Base-by-base conservation (phyloP, 2,329 filamentous ascomycete genomes). In the Dactylellina sp. region DNA sequence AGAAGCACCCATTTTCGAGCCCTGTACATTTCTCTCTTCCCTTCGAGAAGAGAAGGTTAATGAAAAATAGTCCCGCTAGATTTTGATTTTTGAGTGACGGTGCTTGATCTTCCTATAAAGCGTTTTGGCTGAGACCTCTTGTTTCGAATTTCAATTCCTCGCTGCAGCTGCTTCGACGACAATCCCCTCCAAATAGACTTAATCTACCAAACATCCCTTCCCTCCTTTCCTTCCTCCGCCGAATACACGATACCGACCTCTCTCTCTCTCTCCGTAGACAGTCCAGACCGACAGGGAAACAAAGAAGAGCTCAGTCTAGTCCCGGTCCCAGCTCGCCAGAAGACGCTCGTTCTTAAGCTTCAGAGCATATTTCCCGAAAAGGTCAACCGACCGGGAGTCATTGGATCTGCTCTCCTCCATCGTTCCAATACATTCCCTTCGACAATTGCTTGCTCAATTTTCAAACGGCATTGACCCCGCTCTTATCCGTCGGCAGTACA, bases 371-470 rank as follows among this genome's bases (percentile, higher is more conserved):
- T n/a, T n/a, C n/a, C n/a, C n/a, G n/a, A 14, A 18, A 5, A 35
- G 49, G 49, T 25, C 39, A 32, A 32, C 28, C 5, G 9, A 32
- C 28, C 28, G 4, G 28, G 28, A 32, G 28, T 32, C 28, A 5
- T 32, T 32, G 2, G 5, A 22, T 7, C 18, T 32, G 12, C 35
- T 40, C 20, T 60, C 28, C 16, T 16, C n/a, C n/a, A n/a, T n/a
- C 40, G 16, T 60, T 28, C 28, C 20, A 28, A n/a, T 44, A 28
- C 44, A 12, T 39, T 50, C 32, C 42, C 47, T 44, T 32, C 42
- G 28, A 14, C 44, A 53, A 63, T 63, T 44, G 37, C 47, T 44
- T 25, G 32, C 47, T 53, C 25, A 44, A 52, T 40, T 46, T n/a
- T 20, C 35, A 46, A 46, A 40, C 46, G 14, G 18, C 22, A 12